Evolutionary conservation across 208 protist species (phyloP), one percentile per base, ranked within the genome.

Genomic region (Novymonas esmeraldas): DNA sequence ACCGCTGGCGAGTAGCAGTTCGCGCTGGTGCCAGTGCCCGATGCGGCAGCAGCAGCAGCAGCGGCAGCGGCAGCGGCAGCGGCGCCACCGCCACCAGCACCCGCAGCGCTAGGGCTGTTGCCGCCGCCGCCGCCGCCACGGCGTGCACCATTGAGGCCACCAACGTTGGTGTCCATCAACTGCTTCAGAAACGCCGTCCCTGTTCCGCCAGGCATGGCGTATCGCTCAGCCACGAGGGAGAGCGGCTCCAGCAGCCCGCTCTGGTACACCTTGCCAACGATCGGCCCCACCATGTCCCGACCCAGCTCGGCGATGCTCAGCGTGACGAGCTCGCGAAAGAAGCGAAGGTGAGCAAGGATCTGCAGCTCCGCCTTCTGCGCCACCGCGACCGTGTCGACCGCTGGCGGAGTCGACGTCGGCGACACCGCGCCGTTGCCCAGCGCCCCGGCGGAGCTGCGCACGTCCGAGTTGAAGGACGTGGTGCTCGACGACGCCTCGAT

Each of bases 171-270:
- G 36, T 75, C 65, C 16, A 45, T 62, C 22, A 82, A n/a, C 24
- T 68, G 54, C 6, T 73, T 75, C 39, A 76, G 46, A 54, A 89
- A 90, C 13, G 61, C 44, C 22, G 64, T 45, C 5, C 76, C 54
- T 14, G 75, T 22, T 26, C 78, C 82, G 9, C 38, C 39, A 7
- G 81, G 87, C 78, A 93, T 81, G 6, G 73, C 76, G 38, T 79
- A 93, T 5, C 84, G 79, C 70, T 91, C 87, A 28, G 87, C 87
- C 16, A 93, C 87, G 16, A 89, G 62, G 13, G 87, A 90, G 22
- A 93, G 78, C 18, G 84, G 76, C 64, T 89, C 83, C 9, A 93
- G 67, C 18, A 93, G 59, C 2, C 78, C 84, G 48, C 71, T 66
- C 31, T 82, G 75, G 57, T 82, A 90, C 5, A 91, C 41, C 62